Conservation (phyloP, 2,329 filamentous ascomycete genomes). For the Colletotrichum somersetense region DNA sequence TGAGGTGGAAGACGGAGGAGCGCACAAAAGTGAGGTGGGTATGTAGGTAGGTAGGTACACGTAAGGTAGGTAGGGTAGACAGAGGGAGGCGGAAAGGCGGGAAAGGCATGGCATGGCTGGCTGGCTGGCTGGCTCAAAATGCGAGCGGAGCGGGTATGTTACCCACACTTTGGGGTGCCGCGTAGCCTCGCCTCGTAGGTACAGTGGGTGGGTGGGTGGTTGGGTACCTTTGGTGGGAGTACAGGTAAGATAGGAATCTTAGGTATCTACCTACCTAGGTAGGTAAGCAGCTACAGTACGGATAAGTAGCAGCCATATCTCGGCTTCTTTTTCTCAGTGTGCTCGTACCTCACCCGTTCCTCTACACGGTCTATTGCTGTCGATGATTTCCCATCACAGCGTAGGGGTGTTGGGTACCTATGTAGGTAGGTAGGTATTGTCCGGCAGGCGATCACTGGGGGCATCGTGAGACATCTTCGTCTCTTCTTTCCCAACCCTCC, state of each 20-base stretch:
- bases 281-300: too few relatives aligned
- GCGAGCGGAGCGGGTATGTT: background rate
- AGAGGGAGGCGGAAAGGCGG: background rate
- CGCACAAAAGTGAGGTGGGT: background rate
- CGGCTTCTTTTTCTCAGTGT: background rate
- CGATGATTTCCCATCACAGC: background rate
- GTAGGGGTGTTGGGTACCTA: background rate
- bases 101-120: background rate
- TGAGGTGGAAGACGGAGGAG: slow-evolving; percentile 17
- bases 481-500: background rate
- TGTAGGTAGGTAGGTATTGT: too few relatives aligned
- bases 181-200: background rate
- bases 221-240: too few relatives aligned
- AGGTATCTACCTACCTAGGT: too few relatives aligned
- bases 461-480: background rate
- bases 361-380: background rate
- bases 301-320: too few relatives aligned
- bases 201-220: background rate
- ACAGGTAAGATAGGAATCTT: too few relatives aligned
- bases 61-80: background rate
- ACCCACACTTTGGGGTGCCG: background rate
- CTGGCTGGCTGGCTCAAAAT: slow-evolving; percentile 2
- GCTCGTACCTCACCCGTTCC: too few relatives aligned
- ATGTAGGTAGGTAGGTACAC: background rate
- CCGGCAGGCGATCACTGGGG: background rate